These are phyloP conservation scores for Cucumis melo DNA, from an alignment of 306 rosid genomes.

Conservation along the genomic window DNA sequence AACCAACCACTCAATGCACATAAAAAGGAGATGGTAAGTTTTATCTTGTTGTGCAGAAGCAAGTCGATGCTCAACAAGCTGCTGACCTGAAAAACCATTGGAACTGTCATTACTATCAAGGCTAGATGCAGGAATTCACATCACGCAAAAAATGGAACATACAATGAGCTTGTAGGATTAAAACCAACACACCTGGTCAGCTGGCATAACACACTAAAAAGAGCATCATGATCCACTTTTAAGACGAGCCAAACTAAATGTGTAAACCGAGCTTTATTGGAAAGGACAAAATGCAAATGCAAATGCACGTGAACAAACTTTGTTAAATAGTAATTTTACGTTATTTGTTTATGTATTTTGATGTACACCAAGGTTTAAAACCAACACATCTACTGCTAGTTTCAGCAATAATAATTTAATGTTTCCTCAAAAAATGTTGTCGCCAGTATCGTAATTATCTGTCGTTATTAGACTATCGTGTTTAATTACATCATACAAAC, in stretches of 20 bases:
- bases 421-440: background rate
- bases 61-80: background rate
- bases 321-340: background rate
- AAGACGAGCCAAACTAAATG: background rate
- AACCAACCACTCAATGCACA: background rate
- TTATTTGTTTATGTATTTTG: background rate
- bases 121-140: background rate
- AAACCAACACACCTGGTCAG: background rate
- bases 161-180: background rate
- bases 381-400: background rate
- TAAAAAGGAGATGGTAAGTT: background rate
- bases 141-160: background rate
- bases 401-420: background rate
- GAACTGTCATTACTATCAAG: background rate
- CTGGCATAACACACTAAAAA: background rate
- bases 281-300: background rate
- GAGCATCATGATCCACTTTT: background rate
- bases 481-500: conserved; percentile 49
- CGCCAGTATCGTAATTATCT: conserved; percentile 21
- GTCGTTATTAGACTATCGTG: conserved; percentile 24
- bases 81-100: background rate
- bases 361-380: background rate
- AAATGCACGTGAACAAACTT: background rate
- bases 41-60: background rate
- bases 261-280: background rate